Evolutionary conservation across 768 basidiomycete genomes (phyloP).

Genomic region (Boletus rubropictus): DNA sequence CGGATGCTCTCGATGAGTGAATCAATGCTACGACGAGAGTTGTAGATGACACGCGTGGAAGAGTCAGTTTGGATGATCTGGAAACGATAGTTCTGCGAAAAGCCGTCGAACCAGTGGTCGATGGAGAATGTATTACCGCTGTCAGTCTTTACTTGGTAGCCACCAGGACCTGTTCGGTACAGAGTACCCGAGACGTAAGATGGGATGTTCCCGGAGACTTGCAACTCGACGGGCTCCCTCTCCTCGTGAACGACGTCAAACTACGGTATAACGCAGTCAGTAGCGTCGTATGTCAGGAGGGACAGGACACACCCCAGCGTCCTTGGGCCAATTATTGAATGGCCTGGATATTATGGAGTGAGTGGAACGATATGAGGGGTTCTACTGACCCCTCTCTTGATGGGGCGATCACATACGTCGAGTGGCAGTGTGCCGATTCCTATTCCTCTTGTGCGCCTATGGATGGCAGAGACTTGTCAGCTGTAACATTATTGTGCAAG

Average conservation of each 20-base stretch:
- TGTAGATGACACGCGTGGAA: conserved; percentile 30
- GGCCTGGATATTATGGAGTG: conserved; percentile 15
- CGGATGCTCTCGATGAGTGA: conserved; percentile 27
- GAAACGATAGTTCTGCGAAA: conserved; percentile 37
- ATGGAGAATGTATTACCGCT: conserved; percentile 22
- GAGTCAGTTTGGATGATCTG: conserved; percentile 28
- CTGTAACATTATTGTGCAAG: too few relatives aligned
- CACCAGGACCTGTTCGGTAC: conserved; percentile 37
- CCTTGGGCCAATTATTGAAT: conserved; percentile 30
- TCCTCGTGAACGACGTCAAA: conserved; percentile 29
- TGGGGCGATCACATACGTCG: too few relatives aligned
- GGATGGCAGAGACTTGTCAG: too few relatives aligned
- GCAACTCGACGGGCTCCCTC: conserved; percentile 23
- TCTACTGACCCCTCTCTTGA: neutral
- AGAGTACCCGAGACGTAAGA: conserved; percentile 33
- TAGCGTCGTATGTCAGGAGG: neutral
- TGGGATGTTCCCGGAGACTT: conserved; percentile 29
- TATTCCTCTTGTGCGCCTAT: too few relatives aligned
- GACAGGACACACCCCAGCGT: conserved; percentile 18
- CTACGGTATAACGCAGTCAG: conserved; percentile 7
- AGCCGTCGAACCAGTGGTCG: conserved; percentile 40
- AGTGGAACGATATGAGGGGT: neutral
- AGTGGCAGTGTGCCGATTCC: too few relatives aligned
- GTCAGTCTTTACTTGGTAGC: conserved; percentile 22
- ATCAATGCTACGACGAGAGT: conserved; percentile 29